Conservation (phyloP, 768 basidiomycete species). For the Collybia mongolica region DNA sequence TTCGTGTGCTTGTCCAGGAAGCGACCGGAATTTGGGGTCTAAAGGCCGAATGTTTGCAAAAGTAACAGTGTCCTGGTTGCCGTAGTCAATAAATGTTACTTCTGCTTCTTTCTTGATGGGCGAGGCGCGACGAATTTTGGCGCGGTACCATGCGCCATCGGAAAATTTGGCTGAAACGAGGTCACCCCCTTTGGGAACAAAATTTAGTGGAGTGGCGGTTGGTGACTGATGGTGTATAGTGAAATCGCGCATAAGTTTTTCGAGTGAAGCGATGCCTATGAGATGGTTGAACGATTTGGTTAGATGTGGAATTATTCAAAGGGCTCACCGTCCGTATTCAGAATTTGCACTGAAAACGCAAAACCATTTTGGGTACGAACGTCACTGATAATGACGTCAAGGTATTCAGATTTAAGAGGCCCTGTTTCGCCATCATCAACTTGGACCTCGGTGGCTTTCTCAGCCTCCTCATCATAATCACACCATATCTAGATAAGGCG, state of each 20-base stretch:
- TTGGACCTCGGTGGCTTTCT: constrained; percentile 47
- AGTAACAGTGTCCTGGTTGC: constrained; percentile 86
- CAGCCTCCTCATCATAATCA: constrained; percentile 75
- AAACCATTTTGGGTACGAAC: constrained; percentile 74
- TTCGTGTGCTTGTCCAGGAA: constrained; percentile 93
- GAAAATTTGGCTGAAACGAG: constrained; percentile 94
- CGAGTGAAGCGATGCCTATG: constrained; percentile 85
- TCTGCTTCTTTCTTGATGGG: constrained; percentile 92
- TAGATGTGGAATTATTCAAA: no score
- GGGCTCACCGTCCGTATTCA: constrained; percentile 81
- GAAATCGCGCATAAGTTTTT: constrained; percentile 94
- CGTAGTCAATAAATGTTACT: constrained; percentile 93
- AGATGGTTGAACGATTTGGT: constrained; percentile 1
- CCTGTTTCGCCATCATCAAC: constrained; percentile 43
- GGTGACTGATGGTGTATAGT: constrained; percentile 79
- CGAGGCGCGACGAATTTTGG: constrained; percentile 84
- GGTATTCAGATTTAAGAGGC: constrained; percentile 77
- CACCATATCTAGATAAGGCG: constrained; percentile 70
- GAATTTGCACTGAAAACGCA: constrained; percentile 88
- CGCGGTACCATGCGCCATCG: constrained; percentile 95
- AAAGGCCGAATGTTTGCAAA: constrained; percentile 87
- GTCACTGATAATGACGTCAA: constrained; percentile 92
- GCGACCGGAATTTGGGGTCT: constrained; percentile 83
- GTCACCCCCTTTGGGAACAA: constrained; percentile 82
- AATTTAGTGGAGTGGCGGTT: constrained; percentile 57